Base-by-base conservation (phyloP, 2,329 filamentous ascomycete species). In the Sarocladium oryzae region DNA sequence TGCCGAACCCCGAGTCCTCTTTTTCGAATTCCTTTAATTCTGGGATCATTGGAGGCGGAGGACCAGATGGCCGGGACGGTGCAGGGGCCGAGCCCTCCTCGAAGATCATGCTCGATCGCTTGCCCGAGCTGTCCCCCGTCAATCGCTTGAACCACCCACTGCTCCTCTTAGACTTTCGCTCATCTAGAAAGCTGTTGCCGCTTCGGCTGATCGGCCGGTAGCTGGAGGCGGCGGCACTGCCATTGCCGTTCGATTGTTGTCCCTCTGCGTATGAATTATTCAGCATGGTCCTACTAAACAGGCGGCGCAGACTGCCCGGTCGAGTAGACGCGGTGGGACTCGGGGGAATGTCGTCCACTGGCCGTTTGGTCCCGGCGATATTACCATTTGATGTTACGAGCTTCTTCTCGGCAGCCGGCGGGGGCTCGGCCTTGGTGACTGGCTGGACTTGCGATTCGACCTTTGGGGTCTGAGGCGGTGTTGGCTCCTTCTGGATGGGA, bases 101-200 rank as follows among this genome's bases (percentile, higher is more conserved):
- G 52, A 72, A 68, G 43, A 72, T 56, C 53, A 73, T 61, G 59
- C 71, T 76, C 41, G 69, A 60, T 36, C 75, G 75, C 57, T 64
- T 64, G 7, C 59, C 56, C 9, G 62, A 54, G 16, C 69, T 66
- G 49, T 68, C 63, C 51, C 61, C 62, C 52, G 75, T 71, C 58
- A 82, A 69, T 53, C 78, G 72, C 57, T 74, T 72, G 58, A 83
- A 82, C 78, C 78, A 83, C 35, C 78, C 77, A 59, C 79, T 82
- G 58, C 69, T 69, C 53, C 79, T 76, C 62, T 73, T 81, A 54
- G 73, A 65, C 63, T 77, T 80, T 58, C 73, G 76, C 28, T 78
- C 75, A 58, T 77, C 77, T 56, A 71, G 56, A 51, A 75, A 61
- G 58, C 74, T 77, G 55, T 64, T 68, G 51, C 71, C 70, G 56